Base-by-base conservation (phyloP, 306 rosid genomes). In the Corylus avellana region DNA sequence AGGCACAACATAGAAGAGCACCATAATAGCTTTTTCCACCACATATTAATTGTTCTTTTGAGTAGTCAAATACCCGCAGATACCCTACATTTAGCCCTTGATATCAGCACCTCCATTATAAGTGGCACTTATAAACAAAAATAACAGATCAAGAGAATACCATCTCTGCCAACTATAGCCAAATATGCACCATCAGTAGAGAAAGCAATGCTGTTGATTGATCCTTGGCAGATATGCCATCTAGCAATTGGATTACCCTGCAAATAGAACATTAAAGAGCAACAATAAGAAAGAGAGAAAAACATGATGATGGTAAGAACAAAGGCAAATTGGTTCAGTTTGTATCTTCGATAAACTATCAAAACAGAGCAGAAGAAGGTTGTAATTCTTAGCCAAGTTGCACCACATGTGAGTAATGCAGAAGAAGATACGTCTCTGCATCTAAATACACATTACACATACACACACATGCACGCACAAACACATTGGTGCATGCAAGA, bases 1-100 rank as follows among this genome's bases (percentile, higher is more conserved):
- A 96, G 75, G 99, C 88, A 76, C 97, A 93, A 77, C 99, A 96
- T 75, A 96, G 84, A 84, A 93, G 92, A 70, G 98, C 98, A 63
- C 99, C 99, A 46, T 96, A 96, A 80, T 96, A 96, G 86, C 99
- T 96, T 89, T 93, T 93, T 8, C 98, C 99, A 25, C 99, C 99
- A 57, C 97, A 93, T 78, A 90, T 75, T 77, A 96, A 94, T 64
- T 93, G 99, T 81, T 96, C 98, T 88, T 90, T 96, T 50, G 80
- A 74, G 85, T 89, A 93, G 92, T 91, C 98, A 84, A 90, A 96
- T 58, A 96, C 98, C 46, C 97, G 97, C 83, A 96, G 85, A 80
- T 91, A 96, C 81, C 99, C 99, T 96, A 85, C 84, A 83, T 22
- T 77, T 6, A 82, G 47, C 9, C 72, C 76, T 83, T 55, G 18